Evolutionary conservation across 2,329 filamentous ascomycete genomes (phyloP).

Genomic region (Coniochaeta sp.): DNA sequence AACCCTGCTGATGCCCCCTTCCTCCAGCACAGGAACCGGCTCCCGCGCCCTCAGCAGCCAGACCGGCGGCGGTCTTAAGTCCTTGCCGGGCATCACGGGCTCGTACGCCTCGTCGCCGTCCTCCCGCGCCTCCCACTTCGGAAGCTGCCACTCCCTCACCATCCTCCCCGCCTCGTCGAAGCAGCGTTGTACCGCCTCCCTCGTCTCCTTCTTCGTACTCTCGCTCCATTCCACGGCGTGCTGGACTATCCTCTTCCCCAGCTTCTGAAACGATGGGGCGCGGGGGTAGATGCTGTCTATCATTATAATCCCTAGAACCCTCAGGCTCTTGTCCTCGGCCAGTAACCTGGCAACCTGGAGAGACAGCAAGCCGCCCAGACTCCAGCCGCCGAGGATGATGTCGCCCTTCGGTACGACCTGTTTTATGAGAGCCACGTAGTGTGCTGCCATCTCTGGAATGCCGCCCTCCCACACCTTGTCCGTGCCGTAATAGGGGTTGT

Average conservation of each 20-base stretch:
- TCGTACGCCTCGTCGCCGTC: not conserved
- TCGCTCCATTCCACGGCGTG: slow-evolving; percentile 17
- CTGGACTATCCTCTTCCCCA: slow-evolving; percentile 16
- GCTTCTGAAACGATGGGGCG: not conserved
- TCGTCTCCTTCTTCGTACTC: slow-evolving; percentile 20
- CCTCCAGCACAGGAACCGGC: slow-evolving; percentile 23
- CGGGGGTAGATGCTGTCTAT: slow-evolving; percentile 39
- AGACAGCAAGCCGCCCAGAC: slow-evolving; percentile 42
- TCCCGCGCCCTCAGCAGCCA: slow-evolving; percentile 38
- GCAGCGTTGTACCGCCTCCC: slow-evolving; percentile 22
- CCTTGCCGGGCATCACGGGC: not conserved
- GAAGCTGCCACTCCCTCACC: slow-evolving; percentile 31
- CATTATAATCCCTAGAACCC: slow-evolving; percentile 42
- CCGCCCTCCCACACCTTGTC: slow-evolving; percentile 41
- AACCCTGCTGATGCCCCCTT: slow-evolving; percentile 21
- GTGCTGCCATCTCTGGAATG: slow-evolving; percentile 43
- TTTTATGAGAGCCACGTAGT: slow-evolving; percentile 40
- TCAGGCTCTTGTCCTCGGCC: slow-evolving; percentile 19
- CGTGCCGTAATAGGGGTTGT: slow-evolving; percentile 43
- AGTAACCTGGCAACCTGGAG: slow-evolving; percentile 41
- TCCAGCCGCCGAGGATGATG: slow-evolving; percentile 49
- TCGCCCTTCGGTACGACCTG: slow-evolving; percentile 24
- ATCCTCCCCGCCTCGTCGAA: slow-evolving; percentile 34
- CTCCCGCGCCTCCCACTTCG: slow-evolving; percentile 22
- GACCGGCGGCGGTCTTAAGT: slow-evolving; percentile 24